Base-by-base conservation (phyloP, 108 stramenopile species). In the Cyclotella atomus region DNA sequence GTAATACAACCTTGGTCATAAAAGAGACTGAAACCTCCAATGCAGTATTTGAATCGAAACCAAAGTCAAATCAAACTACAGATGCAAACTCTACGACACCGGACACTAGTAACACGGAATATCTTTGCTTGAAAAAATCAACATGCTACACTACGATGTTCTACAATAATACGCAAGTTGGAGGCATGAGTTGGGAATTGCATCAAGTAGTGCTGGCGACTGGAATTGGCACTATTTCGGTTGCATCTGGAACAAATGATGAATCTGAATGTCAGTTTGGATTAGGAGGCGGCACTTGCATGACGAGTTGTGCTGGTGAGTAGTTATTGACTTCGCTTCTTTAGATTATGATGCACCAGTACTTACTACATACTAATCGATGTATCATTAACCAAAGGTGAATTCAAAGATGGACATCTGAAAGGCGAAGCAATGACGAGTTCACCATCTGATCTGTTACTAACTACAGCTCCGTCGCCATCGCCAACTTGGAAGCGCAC, bases 181-280 rank as follows among this genome's bases (percentile, higher is more conserved):
- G 68, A 34, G 79, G 71, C 17, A 41, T 62, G 4, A 28, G 45
- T 43, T 79, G 79, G 79, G 71, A 72, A 46, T 20, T 79, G 1
- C 64, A 52, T 16, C 55, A 32, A 30, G 67, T 73, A 15, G 59
- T 66, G 23, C 23, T 79, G 27, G 71, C 30, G 19, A 62, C 71
- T 2, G 71, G 66, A 44, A 45, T 57, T 30, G 59, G 32, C 25
- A 57, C 44, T 30, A 64, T 47, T 30, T 27, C 57, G 38, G 47
- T 79, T 20, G 79, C 66, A 5, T 21, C 56, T 25, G 71, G 79
- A 17, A 59, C 60, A 24, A 68, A 66, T 3, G 44, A 52, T 25
- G 74, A 52, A 44, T 27, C 12, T 20, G 66, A 41, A 53, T 79
- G 79, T 47, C 65, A 72, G 12, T 79, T 79, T 68, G 65, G 77